Conservation (phyloP, 352 stramenopile genomes). For the Globisporangium barbulae region DNA sequence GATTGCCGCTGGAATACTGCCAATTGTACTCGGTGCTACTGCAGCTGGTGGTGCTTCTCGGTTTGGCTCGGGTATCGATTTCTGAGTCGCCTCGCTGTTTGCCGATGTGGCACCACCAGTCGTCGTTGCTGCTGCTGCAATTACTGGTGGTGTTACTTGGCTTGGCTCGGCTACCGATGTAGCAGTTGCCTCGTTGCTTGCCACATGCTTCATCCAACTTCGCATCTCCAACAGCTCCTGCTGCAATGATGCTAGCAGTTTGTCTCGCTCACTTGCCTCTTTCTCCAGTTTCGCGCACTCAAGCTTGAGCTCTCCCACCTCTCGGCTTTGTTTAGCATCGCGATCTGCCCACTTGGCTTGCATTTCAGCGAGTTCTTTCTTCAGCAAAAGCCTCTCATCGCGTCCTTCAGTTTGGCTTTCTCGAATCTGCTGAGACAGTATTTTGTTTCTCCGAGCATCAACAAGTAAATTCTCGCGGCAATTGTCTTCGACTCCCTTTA, state of each 20-base stretch:
- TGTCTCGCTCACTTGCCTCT: background rate
- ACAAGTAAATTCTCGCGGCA: background rate
- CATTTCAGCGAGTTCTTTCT: background rate
- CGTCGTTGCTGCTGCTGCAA: background rate
- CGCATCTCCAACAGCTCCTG: background rate
- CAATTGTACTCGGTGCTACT: background rate
- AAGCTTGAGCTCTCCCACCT: background rate
- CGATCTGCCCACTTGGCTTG: background rate
- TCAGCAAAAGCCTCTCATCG: background rate
- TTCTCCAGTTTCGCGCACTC: constrained; percentile 1
- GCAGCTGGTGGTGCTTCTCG: background rate
- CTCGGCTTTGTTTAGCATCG: background rate
- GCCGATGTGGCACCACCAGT: background rate
- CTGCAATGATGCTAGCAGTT: background rate
- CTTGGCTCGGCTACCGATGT: background rate
- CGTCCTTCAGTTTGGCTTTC: background rate
- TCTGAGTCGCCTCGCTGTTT: background rate
- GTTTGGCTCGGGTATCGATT: background rate
- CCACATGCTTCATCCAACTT: background rate
- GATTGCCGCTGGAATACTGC: no score
- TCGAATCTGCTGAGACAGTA: background rate
- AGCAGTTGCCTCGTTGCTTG: background rate
- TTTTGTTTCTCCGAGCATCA: background rate
- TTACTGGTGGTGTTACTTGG: background rate
- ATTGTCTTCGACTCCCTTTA: background rate